Evolutionary conservation across 2,329 filamentous ascomycete species (phyloP).

Genomic region (Dactylellina parvicollis): DNA sequence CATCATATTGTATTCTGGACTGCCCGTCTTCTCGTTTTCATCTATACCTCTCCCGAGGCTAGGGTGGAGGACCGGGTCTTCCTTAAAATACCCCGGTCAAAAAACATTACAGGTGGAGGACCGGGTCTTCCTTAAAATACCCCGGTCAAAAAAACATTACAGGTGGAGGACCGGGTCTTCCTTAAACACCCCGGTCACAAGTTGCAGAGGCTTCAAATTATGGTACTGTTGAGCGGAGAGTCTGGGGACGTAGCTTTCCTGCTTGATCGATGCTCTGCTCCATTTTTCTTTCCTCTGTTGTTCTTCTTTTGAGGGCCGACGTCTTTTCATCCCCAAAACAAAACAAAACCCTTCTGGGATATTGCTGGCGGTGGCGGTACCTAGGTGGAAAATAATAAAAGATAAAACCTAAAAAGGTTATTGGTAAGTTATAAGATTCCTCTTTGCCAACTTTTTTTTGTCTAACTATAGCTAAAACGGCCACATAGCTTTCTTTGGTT

Average conservation of each 20-base stretch:
- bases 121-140: conserved; percentile 5
- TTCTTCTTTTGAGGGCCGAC: neutral
- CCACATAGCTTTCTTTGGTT: too few relatives aligned
- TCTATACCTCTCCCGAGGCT: too few relatives aligned
- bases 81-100: conserved; percentile 28
- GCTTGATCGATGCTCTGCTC: neutral
- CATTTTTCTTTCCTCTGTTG: neutral
- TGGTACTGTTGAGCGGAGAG: too few relatives aligned
- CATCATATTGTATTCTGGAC: too few relatives aligned
- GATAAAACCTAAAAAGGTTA: neutral
- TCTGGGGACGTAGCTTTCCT: too few relatives aligned
- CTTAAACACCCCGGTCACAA: neutral
- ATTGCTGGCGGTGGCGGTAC: neutral
- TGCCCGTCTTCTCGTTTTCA: too few relatives aligned
- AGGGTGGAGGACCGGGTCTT: conserved; percentile 24
- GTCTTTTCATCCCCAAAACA: conserved; percentile 4
- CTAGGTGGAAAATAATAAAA: neutral
- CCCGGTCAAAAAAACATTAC: conserved; percentile 8
- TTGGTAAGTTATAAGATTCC: neutral
- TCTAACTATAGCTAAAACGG: too few relatives aligned
- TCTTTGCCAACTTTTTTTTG: too few relatives aligned
- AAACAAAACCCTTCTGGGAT: conserved; percentile 7
- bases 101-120: neutral
- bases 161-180: neutral
- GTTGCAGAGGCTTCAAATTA: too few relatives aligned